Conservation (phyloP, 2,329 filamentous ascomycete species). For the Clonostachys rhizophaga region DNA sequence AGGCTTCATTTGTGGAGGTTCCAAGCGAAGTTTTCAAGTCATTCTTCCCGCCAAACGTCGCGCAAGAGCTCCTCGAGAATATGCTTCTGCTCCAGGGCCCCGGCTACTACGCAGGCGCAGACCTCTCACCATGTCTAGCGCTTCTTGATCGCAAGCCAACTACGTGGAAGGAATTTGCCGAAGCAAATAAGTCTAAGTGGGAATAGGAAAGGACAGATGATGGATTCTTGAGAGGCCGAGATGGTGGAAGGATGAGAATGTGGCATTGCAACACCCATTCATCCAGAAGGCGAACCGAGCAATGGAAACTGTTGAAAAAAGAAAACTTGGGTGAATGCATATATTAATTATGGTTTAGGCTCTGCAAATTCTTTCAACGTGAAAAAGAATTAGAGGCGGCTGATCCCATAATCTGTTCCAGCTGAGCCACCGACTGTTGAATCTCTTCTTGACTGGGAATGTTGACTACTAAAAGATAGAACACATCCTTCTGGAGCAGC, state of each 20-base stretch:
- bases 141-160: conserved; percentile 28
- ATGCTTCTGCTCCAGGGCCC: conserved; percentile 31
- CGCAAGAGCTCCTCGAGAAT: conserved; percentile 34
- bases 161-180: conserved; percentile 29
- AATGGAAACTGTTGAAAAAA: too few species aligned
- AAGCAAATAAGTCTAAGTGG: conserved; percentile 18
- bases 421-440: background rate
- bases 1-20: conserved; percentile 18
- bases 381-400: too few species aligned
- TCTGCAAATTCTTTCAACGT: too few species aligned
- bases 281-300: too few species aligned
- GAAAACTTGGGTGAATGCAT: too few species aligned
- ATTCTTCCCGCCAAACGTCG: conserved; percentile 16
- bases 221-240: too few species aligned
- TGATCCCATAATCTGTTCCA: background rate
- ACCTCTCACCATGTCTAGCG: conserved; percentile 19
- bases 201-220: background rate
- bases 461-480: conserved; percentile 1
- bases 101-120: conserved; percentile 31
- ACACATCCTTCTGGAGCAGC: background rate
- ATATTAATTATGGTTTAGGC: too few species aligned
- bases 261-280: too few species aligned
- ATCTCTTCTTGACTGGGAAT: background rate
- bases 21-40: conserved; percentile 26
- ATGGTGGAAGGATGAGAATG: too few species aligned